A percentile compares a stretch with the other conserved stretches of the same genome.
Conservation (phyloP, 192 early-diverging fungal species). For the Backusella australiensis region DNA sequence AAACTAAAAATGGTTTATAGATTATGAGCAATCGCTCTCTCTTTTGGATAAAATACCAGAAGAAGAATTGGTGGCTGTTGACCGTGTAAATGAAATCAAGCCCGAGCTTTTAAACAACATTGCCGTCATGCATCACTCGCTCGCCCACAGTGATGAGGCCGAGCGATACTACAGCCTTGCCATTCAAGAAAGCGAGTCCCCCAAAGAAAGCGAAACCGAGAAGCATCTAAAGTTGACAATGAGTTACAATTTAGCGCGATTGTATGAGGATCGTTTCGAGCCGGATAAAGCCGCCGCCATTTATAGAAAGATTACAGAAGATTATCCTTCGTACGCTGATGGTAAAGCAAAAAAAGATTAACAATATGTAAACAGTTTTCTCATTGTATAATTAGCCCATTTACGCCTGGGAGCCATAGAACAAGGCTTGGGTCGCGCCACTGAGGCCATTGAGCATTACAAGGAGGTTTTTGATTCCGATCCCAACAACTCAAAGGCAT, state of each 20-base stretch:
- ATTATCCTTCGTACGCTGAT: slow-evolving; percentile 76
- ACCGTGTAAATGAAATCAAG: slow-evolving; percentile 21
- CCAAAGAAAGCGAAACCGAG: slow-evolving; percentile 23
- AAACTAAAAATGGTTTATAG: not conserved
- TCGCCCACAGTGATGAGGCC: slow-evolving; percentile 36
- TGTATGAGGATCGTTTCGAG: slow-evolving; percentile 61
- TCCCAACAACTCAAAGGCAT: slow-evolving; percentile 57
- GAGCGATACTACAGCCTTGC: slow-evolving; percentile 48
- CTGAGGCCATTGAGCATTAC: slow-evolving; percentile 62
- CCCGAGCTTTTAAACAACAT: slow-evolving; percentile 87
- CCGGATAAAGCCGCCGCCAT: slow-evolving; percentile 58
- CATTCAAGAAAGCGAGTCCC: slow-evolving; percentile 38
- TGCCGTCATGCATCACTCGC: slow-evolving; percentile 71
- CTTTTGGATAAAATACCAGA: slow-evolving; percentile 14
- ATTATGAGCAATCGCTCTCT: slow-evolving; percentile 30
- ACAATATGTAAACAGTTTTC: slow-evolving; percentile 9
- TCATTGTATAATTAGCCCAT: slow-evolving; percentile 42
- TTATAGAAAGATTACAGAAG: slow-evolving; percentile 59
- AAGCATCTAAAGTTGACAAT: slow-evolving; percentile 51
- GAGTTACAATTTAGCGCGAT: slow-evolving; percentile 72
- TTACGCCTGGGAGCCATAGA: slow-evolving; percentile 77
- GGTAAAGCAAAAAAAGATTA: slow-evolving; percentile 33
- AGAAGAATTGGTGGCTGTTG: slow-evolving; percentile 2
- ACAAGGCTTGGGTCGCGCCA: slow-evolving; percentile 44
- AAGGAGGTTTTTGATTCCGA: slow-evolving; percentile 62